Evolutionary conservation across 331 rosid genomes (phyloP).

Genomic region (Phaseolus coccineus): DNA sequence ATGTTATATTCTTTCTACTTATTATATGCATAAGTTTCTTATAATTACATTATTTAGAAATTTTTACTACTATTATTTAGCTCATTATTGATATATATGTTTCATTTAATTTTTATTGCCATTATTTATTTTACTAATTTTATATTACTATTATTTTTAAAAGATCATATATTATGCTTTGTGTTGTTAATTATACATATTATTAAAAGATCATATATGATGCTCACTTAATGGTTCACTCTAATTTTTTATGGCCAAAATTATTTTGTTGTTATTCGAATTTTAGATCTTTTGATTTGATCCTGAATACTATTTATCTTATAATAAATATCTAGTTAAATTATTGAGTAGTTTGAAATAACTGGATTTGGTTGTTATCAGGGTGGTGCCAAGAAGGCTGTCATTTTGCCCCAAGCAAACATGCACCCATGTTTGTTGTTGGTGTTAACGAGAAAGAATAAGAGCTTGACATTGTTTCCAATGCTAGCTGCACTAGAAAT

Average conservation of each 20-base stretch:
- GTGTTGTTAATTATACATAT: too few relatives aligned
- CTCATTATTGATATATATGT: too few relatives aligned
- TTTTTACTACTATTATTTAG: too few relatives aligned
- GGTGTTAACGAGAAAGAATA: slow-evolving; percentile 92
- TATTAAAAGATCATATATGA: too few relatives aligned
- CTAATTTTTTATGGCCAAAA: not conserved
- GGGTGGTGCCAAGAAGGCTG: slow-evolving; percentile 97
- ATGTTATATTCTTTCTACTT: too few relatives aligned
- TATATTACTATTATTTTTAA: too few relatives aligned
- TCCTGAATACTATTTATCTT: not conserved
- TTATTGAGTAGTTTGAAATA: not conserved
- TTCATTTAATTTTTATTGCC: too few relatives aligned
- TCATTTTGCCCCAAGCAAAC: slow-evolving; percentile 87
- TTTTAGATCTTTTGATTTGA: not conserved
- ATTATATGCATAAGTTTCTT: too few relatives aligned
- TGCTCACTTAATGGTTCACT: slow-evolving; percentile 79
- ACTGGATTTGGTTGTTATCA: slow-evolving; percentile 34
- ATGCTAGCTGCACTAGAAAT: slow-evolving; percentile 87
- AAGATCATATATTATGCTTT: too few relatives aligned
- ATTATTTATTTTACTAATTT: too few relatives aligned
- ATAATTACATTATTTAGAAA: too few relatives aligned
- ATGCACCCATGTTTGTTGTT: slow-evolving; percentile 92
- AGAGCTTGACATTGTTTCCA: slow-evolving; percentile 74
- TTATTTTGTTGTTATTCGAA: not conserved
- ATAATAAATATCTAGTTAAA: not conserved